Percentiles rank a stretch among this genome's conserved stretches.
These are phyloP conservation scores for Pseudocercospora macadamiae DNA, from an alignment of 2,329 filamentous ascomycete species.

Conservation along the genomic window DNA sequence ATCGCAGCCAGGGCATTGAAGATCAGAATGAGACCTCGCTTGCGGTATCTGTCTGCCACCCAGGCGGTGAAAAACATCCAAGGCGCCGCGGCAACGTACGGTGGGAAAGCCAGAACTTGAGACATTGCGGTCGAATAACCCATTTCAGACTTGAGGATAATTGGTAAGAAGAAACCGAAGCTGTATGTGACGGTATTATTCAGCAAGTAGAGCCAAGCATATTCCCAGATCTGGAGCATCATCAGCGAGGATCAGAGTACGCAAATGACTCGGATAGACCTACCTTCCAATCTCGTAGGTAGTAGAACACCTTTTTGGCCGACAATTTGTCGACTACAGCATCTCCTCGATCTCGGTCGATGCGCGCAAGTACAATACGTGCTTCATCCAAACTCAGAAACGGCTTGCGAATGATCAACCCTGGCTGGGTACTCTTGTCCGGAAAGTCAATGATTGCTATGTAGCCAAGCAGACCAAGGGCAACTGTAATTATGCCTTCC, in stretches of 20 bases:
- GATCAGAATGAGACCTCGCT: constrained; percentile 26
- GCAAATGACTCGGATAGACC: no score
- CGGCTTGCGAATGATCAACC: constrained; percentile 23
- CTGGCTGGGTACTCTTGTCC: constrained; percentile 28
- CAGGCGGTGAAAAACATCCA: constrained; percentile 33
- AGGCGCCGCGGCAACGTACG: constrained; percentile 38
- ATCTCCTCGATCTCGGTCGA: constrained; percentile 43
- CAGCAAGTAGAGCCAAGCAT: constrained; percentile 33
- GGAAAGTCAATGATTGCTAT: constrained; percentile 36
- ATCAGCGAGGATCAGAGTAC: constrained; percentile 7
- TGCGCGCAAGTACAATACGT: constrained; percentile 38
- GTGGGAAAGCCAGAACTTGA: constrained; percentile 40
- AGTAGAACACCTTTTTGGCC: constrained; percentile 29
- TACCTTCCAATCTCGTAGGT: constrained; percentile 42
- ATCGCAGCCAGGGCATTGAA: constrained; percentile 20
- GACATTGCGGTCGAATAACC: constrained; percentile 39
- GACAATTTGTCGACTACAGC: constrained; percentile 34
- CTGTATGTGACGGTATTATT: constrained; percentile 39
- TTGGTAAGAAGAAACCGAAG: constrained; percentile 44
- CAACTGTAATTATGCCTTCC: constrained; percentile 45
- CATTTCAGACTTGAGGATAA: constrained; percentile 43
- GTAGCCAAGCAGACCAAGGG: constrained; percentile 40
- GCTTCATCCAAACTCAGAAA: constrained; percentile 28
- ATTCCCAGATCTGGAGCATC: constrained; percentile 38
- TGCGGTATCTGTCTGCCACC: constrained; percentile 28